These are phyloP conservation scores for Rhodotorula sp. DNA, from an alignment of 1,284 basidiomycete genomes.

Conservation along the genomic window DNA sequence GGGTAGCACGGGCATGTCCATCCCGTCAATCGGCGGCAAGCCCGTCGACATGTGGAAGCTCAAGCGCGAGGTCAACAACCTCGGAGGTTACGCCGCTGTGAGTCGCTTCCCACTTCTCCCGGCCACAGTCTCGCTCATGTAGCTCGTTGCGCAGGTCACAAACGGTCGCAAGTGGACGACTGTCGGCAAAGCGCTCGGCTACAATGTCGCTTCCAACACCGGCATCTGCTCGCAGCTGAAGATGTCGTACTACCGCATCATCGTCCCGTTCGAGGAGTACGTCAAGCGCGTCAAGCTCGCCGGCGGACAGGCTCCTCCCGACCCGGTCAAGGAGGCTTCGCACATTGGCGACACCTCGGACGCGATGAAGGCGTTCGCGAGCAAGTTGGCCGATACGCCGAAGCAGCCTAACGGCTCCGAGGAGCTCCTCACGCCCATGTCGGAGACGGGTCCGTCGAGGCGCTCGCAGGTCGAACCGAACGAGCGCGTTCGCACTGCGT, in stretches of 20 bases:
- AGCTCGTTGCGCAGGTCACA: slow-evolving; percentile 33
- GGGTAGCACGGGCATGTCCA: slow-evolving; percentile 73
- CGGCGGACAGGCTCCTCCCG: slow-evolving; percentile 27
- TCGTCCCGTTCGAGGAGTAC: slow-evolving; percentile 91
- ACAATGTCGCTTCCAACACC: slow-evolving; percentile 51
- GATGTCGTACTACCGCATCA: slow-evolving; percentile 83
- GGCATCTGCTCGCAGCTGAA: slow-evolving; percentile 83
- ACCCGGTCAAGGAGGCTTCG: slow-evolving; percentile 30
- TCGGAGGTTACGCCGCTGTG: slow-evolving; percentile 83
- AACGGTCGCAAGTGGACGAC: slow-evolving; percentile 41
- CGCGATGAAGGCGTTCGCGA: slow-evolving; percentile 28
- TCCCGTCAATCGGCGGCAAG: slow-evolving; percentile 89
- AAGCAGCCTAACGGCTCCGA: slow-evolving; percentile 7
- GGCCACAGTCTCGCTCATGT: not conserved
- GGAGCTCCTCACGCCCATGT: slow-evolving; percentile 16
- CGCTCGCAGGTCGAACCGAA: slow-evolving; percentile 6
- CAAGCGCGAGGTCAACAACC: slow-evolving; percentile 69
- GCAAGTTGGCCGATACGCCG: slow-evolving; percentile 21
- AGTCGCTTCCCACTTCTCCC: slow-evolving; percentile 43
- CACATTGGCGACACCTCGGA: not conserved
- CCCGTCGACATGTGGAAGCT: slow-evolving; percentile 89
- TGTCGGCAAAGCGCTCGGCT: slow-evolving; percentile 42
- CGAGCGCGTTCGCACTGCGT: slow-evolving; percentile 40
- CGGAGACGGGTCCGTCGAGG: slow-evolving; percentile 4
- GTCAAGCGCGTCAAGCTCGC: slow-evolving; percentile 54